Conservation (phyloP, 2,329 filamentous ascomycete genomes). For the Fusarium sp. region DNA sequence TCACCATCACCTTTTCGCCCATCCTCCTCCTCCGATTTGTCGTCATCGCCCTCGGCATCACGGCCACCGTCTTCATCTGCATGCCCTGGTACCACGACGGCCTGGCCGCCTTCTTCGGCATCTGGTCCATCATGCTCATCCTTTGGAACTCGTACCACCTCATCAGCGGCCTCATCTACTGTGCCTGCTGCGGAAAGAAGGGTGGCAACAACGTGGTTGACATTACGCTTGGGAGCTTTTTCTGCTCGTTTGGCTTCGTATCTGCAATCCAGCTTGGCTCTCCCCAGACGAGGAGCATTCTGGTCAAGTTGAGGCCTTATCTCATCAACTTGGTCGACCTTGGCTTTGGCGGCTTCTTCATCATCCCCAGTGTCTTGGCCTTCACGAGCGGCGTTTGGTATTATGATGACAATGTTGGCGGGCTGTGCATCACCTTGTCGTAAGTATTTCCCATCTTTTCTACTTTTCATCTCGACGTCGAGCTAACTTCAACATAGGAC, state of each 20-base stretch:
- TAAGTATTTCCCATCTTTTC: constrained; percentile 15
- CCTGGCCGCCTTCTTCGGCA: constrained; percentile 20
- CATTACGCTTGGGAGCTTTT: constrained; percentile 37
- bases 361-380: constrained; percentile 28
- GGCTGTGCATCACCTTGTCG: constrained; percentile 31
- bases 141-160: constrained; percentile 27
- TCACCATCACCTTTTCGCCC: constrained; percentile 31
- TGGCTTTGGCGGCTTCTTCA: constrained; percentile 29
- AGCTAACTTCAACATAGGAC: constrained; percentile 10
- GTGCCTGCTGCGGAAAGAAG: neutral
- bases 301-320: constrained; percentile 11
- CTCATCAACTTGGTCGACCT: constrained; percentile 34
- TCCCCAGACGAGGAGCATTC: neutral
- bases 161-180: constrained; percentile 12
- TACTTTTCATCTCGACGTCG: neutral
- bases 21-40: constrained; percentile 28
- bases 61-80: constrained; percentile 26
- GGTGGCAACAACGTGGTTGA: constrained; percentile 30
- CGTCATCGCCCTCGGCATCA: constrained; percentile 27
- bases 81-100: neutral
- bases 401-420: neutral
- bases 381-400: constrained; percentile 10
- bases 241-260: constrained; percentile 27
- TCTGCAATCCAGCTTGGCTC: neutral
- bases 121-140: constrained; percentile 19